Evolutionary conservation across 1,284 basidiomycete species (phyloP).

Genomic region (Crepidotus sp.): DNA sequence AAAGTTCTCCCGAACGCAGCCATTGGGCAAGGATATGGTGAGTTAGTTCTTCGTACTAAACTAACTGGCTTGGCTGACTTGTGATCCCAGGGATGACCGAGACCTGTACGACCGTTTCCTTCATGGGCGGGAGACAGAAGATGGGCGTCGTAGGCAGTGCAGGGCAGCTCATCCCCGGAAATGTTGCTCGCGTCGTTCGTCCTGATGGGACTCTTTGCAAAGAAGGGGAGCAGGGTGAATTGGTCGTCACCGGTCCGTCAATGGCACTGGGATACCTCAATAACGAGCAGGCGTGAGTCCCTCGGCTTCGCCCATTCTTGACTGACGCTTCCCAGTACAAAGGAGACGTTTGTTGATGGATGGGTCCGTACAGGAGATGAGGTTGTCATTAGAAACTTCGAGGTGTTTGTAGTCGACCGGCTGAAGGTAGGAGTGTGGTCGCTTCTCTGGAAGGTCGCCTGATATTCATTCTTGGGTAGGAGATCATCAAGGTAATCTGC

Average conservation of each 20-base stretch:
- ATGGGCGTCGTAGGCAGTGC: slow-evolving; percentile 48
- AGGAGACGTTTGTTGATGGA: slow-evolving; percentile 49
- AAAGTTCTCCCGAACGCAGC: slow-evolving; percentile 33
- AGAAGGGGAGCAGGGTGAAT: slow-evolving; percentile 60
- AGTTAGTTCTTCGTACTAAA: neutral
- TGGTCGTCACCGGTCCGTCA: slow-evolving; percentile 51
- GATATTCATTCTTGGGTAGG: slow-evolving; percentile 26
- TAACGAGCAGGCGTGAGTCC: slow-evolving; percentile 38
- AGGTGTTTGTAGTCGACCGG: slow-evolving; percentile 55
- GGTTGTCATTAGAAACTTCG: slow-evolving; percentile 44
- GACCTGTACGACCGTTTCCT: slow-evolving; percentile 31
- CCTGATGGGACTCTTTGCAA: slow-evolving; percentile 49
- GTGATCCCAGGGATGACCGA: slow-evolving; percentile 34
- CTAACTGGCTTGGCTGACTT: slow-evolving; percentile 4
- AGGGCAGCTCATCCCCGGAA: slow-evolving; percentile 49
- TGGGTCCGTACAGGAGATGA: slow-evolving; percentile 62
- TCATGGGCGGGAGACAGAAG: slow-evolving; percentile 39
- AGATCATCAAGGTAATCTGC: slow-evolving; percentile 44
- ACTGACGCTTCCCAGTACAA: slow-evolving; percentile 15
- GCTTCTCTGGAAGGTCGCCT: neutral
- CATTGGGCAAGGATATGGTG: slow-evolving; percentile 42
- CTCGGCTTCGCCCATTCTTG: no score
- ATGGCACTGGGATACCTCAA: slow-evolving; percentile 48
- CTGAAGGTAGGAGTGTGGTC: slow-evolving; percentile 22
- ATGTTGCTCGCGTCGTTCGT: slow-evolving; percentile 48